Percentiles rank a stretch among this genome's conserved stretches.
Conservation (phyloP, 371 early-diverging fungal genomes). For the Fennellomyces sp. region DNA sequence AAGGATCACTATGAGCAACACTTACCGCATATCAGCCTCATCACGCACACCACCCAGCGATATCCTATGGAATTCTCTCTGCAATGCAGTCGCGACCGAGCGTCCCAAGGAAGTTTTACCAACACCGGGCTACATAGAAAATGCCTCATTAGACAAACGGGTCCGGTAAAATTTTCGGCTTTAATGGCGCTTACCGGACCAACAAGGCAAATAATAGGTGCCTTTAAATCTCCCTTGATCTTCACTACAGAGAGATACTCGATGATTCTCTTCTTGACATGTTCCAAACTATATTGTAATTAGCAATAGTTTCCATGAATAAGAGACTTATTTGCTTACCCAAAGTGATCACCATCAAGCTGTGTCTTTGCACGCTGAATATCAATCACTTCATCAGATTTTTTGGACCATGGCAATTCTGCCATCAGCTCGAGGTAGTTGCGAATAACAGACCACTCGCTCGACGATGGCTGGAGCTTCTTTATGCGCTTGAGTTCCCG, state of each 20-base stretch:
- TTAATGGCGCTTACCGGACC: slow-evolving; percentile 72
- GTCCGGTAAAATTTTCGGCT: no score
- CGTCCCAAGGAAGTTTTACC: slow-evolving; percentile 90
- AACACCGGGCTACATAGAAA: slow-evolving; percentile 76
- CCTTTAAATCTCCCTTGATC: slow-evolving; percentile 73
- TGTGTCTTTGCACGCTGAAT: slow-evolving; percentile 66
- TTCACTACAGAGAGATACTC: slow-evolving; percentile 86
- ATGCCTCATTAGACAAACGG: slow-evolving; percentile 44
- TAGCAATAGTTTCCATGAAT: no score
- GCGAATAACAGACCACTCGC: slow-evolving; percentile 81
- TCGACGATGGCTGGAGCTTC: slow-evolving; percentile 62
- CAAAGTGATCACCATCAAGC: slow-evolving; percentile 82
- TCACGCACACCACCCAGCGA: slow-evolving; percentile 89
- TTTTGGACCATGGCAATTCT: slow-evolving; percentile 80
- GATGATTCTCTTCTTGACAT: slow-evolving; percentile 84
- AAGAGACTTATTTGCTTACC: no score
- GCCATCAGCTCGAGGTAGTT: slow-evolving; percentile 78
- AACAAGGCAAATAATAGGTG: slow-evolving; percentile 83
- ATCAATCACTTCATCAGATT: slow-evolving; percentile 67
- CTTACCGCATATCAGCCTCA: slow-evolving; percentile 83
- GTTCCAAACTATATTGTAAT: no score
- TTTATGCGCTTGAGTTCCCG: slow-evolving; percentile 72
- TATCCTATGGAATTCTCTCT: slow-evolving; percentile 84
- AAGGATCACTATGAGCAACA: no score
- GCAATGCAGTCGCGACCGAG: slow-evolving; percentile 75